These are phyloP conservation scores for Fusarium odoratissimum DNA, from an alignment of 2,329 filamentous ascomycete species.

Conservation along the genomic window DNA sequence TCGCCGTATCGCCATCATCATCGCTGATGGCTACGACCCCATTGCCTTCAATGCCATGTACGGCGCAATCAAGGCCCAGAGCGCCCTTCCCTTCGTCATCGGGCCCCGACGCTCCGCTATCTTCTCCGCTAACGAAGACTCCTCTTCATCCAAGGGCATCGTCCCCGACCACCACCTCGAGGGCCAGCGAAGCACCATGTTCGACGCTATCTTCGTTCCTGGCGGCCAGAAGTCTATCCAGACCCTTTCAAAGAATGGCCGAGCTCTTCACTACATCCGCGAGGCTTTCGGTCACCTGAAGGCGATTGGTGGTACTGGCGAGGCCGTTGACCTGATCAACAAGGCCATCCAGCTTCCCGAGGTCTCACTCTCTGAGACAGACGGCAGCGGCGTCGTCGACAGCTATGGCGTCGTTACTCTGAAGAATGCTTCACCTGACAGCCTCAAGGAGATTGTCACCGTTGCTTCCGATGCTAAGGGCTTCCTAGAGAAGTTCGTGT, in stretches of 20 bases:
- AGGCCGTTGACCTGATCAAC: slow-evolving; percentile 73
- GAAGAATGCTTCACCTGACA: slow-evolving; percentile 62
- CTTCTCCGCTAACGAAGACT: slow-evolving; percentile 68
- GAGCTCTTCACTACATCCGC: slow-evolving; percentile 79
- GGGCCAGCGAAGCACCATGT: slow-evolving; percentile 82
- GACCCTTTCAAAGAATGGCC: slow-evolving; percentile 75
- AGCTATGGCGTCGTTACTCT: slow-evolving; percentile 84
- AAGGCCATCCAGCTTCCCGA: slow-evolving; percentile 58
- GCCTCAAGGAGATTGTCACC: slow-evolving; percentile 69
- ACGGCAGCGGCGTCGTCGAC: slow-evolving; percentile 63
- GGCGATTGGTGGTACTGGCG: slow-evolving; percentile 79
- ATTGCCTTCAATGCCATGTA: slow-evolving; percentile 74
- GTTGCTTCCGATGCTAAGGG: slow-evolving; percentile 75
- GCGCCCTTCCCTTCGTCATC: slow-evolving; percentile 79
- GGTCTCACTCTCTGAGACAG: slow-evolving; percentile 53
- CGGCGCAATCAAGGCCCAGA: slow-evolving; percentile 68
- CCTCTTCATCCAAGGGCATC: slow-evolving; percentile 63
- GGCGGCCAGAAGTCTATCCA: slow-evolving; percentile 73
- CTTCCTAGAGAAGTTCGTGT: slow-evolving; percentile 79
- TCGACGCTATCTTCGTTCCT: slow-evolving; percentile 82
- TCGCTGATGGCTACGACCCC: slow-evolving; percentile 81
- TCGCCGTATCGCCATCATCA: slow-evolving; percentile 78
- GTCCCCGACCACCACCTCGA: slow-evolving; percentile 82
- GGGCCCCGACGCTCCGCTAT: slow-evolving; percentile 74
- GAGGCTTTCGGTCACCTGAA: slow-evolving; percentile 88